Base-by-base conservation (phyloP, 1,284 basidiomycete genomes). In the Singerocomus rubriflavus region DNA sequence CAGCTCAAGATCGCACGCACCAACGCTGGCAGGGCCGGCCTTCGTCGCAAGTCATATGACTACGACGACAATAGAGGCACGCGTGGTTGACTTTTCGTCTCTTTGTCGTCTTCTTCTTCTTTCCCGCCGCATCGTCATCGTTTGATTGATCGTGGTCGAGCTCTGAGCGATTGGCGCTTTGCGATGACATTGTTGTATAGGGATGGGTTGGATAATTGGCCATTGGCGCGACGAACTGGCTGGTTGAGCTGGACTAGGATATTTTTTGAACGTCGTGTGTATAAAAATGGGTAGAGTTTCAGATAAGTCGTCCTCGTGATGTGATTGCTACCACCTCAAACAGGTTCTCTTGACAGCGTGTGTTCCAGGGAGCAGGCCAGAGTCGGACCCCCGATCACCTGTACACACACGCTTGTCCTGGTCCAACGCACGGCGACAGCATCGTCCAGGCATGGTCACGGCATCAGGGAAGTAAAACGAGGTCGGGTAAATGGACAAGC, bases 1-100 rank as follows among this genome's bases (percentile, higher is more conserved):
- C 41, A 21, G 21, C 21, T 32, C 46, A n/a, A 51, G 34, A 50
- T 50, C 48, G 37, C 36, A 76, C 88, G 70, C 66, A 93, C 92
- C 92, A 94, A 60, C 92, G 82, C 61, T 93, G 88, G 69, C 92
- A 94, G 5, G 92, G 93, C 41, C 92, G 75, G 17, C 86, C 86
- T 58, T 93, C 91, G 65, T 94, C 91, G 72, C 92, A 94, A 9
- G 91, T 93, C 91, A 94, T 91, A 80, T 93, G 88, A 79, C 91
- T 93, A 53, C 93, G 75, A 59, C 93, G 78, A 71, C 93, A 97
- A 71, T 96, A 98, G 44, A 98, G 77, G 68, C 94, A 97, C 2
- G 93, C 93, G 71, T 91, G 88, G 70, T 92, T 93, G 52, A 91
- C 88, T 67, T 91, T 92, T 50, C 88, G 73, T 58, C 88, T 73